Evolutionary conservation across 495 filamentous ascomycete species (phyloP), one percentile per base, ranked within the genome.

Genomic region (Penicillium tannophilum): DNA sequence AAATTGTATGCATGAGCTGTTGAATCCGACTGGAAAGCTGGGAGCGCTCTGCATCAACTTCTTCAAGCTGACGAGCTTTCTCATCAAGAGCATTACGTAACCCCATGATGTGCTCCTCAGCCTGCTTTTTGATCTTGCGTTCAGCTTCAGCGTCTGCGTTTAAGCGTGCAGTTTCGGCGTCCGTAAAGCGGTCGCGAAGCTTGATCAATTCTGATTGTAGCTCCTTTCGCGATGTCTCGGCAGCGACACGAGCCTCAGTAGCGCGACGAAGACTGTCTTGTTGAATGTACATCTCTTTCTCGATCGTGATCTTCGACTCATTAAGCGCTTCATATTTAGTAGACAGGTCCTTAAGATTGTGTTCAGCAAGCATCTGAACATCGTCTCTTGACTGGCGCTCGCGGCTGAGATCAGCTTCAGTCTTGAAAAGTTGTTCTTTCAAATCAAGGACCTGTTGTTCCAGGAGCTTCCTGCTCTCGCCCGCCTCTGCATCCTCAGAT

Each of bases 261-360:
- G 93, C 89, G 19, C 94, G 89, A 20, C 94, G 89, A 46, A 97
- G 84, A 14, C 89, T 90, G 68, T 98, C 94, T 71, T 97, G 93
- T 64, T 98, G 94, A n/a, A 89, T 86, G 69, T 97, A 98, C 74
- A 98, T 91, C 72, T 98, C 95, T 72, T 97, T 97, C 70, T 98
- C 94, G 54, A 98, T 97, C 41, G 83, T 94, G 63, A 97, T 97
- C 73, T 98, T 98, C 6, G 93, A 88, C 39, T 96, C 91, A 61
- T 96, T 96, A 14, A 98, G 80, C n/a, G 83, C 82, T 31, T 93
- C 84, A 64, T 88, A 96, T 56, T 98, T 93, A 20, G 92, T 85
- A 64, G 90, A 87, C 55, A 98, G 74, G 44, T 87, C 85, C 17
- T 87, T 78, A 58, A 88, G 88, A 65, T 94, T 95, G 76, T 97